phyloP scores from a whole-genome alignment of 306 rosid genomes.

The Ormosia semicastrata region DNA sequence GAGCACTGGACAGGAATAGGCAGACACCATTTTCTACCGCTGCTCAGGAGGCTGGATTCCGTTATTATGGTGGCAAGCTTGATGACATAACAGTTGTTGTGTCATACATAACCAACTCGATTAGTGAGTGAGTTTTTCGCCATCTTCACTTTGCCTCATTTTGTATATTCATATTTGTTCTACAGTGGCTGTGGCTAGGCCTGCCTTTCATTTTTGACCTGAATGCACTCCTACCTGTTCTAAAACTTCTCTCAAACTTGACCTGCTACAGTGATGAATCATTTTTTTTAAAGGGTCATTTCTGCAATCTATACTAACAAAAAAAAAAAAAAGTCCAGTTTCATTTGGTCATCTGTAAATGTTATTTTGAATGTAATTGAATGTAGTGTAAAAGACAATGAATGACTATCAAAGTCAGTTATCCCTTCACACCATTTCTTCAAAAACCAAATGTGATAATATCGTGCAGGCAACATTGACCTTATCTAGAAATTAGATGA shows the following conservation, averaged over 20 bases:
- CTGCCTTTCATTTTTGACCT: conserved; percentile 25
- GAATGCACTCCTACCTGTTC: neutral
- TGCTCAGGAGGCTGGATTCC: conserved; percentile 88
- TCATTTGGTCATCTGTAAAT: no score
- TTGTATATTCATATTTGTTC: neutral
- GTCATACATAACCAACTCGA: conserved; percentile 55
- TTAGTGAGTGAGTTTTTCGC: conserved; percentile 22
- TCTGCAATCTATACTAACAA: no score
- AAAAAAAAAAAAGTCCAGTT: no score
- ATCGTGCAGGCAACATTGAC: no score
- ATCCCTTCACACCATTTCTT: no score
- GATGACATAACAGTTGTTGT: conserved; percentile 87
- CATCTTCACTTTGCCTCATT: neutral
- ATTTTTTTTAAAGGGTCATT: neutral
- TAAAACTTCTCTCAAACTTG: conserved; percentile 7
- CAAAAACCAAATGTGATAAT: no score
- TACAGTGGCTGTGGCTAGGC: neutral
- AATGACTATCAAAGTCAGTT: no score
- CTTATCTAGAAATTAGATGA: neutral
- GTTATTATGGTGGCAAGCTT: conserved; percentile 84
- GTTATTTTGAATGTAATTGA: no score
- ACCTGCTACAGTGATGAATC: neutral
- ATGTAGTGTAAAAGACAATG: no score
- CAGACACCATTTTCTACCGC: conserved; percentile 81
- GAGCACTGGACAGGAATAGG: conserved; percentile 65